A percentile compares a stretch with the other conserved stretches of the same genome.
Conservation (phyloP, 1,139 yeast species). For the Taiozyma sp. region DNA sequence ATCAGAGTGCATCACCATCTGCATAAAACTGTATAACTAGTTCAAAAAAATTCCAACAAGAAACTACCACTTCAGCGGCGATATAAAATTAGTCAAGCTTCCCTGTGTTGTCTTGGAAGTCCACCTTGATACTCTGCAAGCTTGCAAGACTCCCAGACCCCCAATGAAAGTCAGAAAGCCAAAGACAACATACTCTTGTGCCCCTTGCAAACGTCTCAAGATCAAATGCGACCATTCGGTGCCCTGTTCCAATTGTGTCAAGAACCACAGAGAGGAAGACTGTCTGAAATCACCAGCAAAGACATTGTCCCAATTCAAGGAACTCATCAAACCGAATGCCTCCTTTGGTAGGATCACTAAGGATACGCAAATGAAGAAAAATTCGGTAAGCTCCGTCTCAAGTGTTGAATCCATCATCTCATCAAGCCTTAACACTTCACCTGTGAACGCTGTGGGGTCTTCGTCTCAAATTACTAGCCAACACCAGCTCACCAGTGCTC, state of each 20-base stretch:
- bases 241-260: conserved; percentile 17
- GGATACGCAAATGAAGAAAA: not conserved
- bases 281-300: conserved; percentile 15
- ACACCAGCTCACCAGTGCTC: too few relatives aligned
- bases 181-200: conserved; percentile 16
- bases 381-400: conserved; percentile 1
- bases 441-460: not conserved
- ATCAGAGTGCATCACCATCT: too few relatives aligned
- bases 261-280: conserved; percentile 9
- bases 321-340: conserved; percentile 14
- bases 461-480: not conserved
- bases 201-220: conserved; percentile 16
- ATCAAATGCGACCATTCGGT: conserved; percentile 15
- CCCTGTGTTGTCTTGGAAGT: not conserved
- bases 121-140: not conserved
- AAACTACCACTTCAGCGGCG: too few relatives aligned
- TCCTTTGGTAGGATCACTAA: conserved; percentile 14
- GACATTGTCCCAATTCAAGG: conserved; percentile 14
- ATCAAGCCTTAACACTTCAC: not conserved
- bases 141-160: too few relatives aligned
- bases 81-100: too few relatives aligned
- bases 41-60: too few relatives aligned
- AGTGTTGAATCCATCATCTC: not conserved
- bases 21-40: too few relatives aligned
- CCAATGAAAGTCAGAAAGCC: conserved; percentile 6